These are phyloP conservation scores for Xanthoceras sorbifolium DNA, from an alignment of 345 rosid genomes.

Conservation along the genomic window DNA sequence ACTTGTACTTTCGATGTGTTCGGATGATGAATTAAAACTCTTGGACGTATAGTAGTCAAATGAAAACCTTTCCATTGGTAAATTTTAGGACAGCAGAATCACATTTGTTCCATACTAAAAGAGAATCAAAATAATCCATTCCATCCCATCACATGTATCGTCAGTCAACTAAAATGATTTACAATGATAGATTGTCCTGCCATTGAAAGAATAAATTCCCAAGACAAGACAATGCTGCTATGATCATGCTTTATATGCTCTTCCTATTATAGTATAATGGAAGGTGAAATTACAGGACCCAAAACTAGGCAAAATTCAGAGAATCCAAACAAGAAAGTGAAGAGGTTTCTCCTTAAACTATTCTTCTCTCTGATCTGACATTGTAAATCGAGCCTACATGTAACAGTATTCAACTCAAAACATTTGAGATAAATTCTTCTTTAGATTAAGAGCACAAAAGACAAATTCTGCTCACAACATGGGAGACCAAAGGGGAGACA, in stretches of 20 bases:
- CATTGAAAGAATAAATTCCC: background rate
- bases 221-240: too few relatives aligned
- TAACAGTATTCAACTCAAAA: background rate
- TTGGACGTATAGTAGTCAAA: background rate
- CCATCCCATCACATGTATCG: background rate
- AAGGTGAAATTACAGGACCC: too few relatives aligned
- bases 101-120: background rate
- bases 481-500: slow-evolving; percentile 49
- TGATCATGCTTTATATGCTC: too few relatives aligned
- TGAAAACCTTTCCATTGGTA: background rate
- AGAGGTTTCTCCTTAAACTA: too few relatives aligned
- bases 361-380: slow-evolving; percentile 30
- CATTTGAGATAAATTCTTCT: too few relatives aligned
- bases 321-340: slow-evolving; percentile 22
- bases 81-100: background rate
- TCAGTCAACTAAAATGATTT: slow-evolving; percentile 11
- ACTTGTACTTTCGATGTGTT: background rate
- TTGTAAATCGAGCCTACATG: slow-evolving; percentile 31
- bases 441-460: slow-evolving; percentile 26
- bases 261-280: background rate
- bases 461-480: slow-evolving; percentile 41
- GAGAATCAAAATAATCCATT: background rate
- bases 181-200: slow-evolving; percentile 12
- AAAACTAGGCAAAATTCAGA: slow-evolving; percentile 33
- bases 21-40: background rate